Base-by-base conservation (phyloP, 148 eudicot species). In the Rhododendron henanense region DNA sequence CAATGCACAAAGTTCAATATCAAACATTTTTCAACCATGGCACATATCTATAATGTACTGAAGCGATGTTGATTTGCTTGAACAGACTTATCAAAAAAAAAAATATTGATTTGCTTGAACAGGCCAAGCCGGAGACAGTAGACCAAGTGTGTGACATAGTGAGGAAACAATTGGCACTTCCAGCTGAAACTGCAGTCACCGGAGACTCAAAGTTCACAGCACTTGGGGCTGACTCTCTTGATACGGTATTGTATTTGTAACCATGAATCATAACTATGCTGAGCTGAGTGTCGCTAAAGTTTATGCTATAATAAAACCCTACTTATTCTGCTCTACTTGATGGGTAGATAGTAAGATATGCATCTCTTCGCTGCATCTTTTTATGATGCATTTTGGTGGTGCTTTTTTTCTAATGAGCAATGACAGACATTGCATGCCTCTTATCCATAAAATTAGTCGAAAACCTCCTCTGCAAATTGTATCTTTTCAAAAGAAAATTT, bases 151-250 rank as follows among this genome's bases (percentile, higher is more conserved):
- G 89, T 81, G 84, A 83, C 23, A 88, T 90, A 10, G 91, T 90
- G 87, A 88, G 88, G 85, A 90, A 86, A 59, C 91, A 90, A 69
- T 53, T 90, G 71, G 91, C 91, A 50, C 61, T 90, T 16, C 55
- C 90, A 28, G 75, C 83, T 33, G 88, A 86, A 41, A 50, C 87
- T 37, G 85, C 79, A 55, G 78, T 90, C 87, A 84, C 87, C 5
- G 90, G 88, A 67, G 90, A 88, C 0, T 85, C 91, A n/a, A 90
- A 86, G 74, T 90, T 90, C 35, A 33, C 86, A 45, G 31, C 82
- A 37, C 89, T 90, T 81, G 91, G 91, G 16, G 91, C 91, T 39
- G 91, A 90, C 85, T 90, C 91, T 55, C 91, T 90, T 39, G 91
- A 90, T 81, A 90, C 91, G 79, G 91, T 90, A 85, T 59, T 41